A percentile compares a stretch with the other conserved stretches of the same genome.
These are phyloP conservation scores for Orbilia blumenaviensis DNA, from an alignment of 2,329 filamentous ascomycete species.

Conservation along the genomic window DNA sequence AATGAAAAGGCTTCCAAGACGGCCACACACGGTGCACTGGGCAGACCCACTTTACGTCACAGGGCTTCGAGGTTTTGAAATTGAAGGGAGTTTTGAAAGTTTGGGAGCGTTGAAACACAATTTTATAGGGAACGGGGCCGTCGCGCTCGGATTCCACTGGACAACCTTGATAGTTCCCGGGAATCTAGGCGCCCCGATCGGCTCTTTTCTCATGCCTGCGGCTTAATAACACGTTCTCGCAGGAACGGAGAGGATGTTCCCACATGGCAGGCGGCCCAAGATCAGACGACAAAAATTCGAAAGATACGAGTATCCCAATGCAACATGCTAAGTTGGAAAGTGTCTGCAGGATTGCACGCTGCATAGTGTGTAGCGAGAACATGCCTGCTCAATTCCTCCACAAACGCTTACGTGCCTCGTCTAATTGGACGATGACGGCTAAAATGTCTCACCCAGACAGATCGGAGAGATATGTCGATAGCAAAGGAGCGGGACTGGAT, in stretches of 20 bases:
- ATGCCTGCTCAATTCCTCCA: conserved; percentile 43
- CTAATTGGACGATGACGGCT: conserved; percentile 53
- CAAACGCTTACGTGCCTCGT: conserved; percentile 51
- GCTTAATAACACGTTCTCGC: conserved; percentile 33
- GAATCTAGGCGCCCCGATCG: conserved; percentile 35
- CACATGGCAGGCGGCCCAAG: conserved; percentile 48
- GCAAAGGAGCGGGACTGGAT: conserved; percentile 41
- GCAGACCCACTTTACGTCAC: conserved; percentile 53
- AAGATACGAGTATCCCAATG: neutral
- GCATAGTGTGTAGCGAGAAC: conserved; percentile 53
- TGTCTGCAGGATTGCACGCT: conserved; percentile 51
- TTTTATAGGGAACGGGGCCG: conserved; percentile 44
- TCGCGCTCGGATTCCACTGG: conserved; percentile 53
- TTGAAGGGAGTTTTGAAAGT: conserved; percentile 43
- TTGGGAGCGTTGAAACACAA: conserved; percentile 45
- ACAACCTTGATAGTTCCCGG: conserved; percentile 26
- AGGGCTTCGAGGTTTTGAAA: conserved; percentile 39
- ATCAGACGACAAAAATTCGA: conserved; percentile 41
- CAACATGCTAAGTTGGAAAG: conserved; percentile 17
- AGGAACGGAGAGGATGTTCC: conserved; percentile 27
- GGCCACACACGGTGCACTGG: conserved; percentile 29
- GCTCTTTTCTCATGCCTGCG: conserved; percentile 20
- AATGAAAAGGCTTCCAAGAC: conserved; percentile 27
- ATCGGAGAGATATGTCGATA: conserved; percentile 52
- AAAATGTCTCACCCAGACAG: conserved; percentile 51